Evolutionary conservation across 129 eudicot genomes (phyloP), one percentile per base, ranked within the genome.

Genomic region (Artemisia tridentata): DNA sequence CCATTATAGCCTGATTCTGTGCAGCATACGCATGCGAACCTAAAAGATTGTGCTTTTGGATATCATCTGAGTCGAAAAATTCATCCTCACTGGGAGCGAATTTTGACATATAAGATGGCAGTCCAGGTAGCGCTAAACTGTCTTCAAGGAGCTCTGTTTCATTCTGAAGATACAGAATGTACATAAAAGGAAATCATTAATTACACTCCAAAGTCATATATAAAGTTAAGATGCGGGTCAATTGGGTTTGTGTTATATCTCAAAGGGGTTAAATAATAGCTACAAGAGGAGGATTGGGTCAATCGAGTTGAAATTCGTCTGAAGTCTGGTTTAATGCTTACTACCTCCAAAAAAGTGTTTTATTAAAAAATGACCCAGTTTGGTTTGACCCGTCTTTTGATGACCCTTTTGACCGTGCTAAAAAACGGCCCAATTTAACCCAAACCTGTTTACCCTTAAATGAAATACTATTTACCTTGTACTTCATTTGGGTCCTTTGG

Each of bases 111-210:
- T 83, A 84, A 68, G 95, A 80, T 47, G 84, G 83, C 53, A 86
- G 83, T 80, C 86, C 82, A 58, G 91, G 91, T 61, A 84, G 77
- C 18, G 87, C 89, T 81, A 88, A 79, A 79, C 85, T 88, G 58
- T 92, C 98, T 73, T 88, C 96, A 12, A 92, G 89, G 65, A 92
- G 88, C 83, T 86, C 96, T 23, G 88, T 49, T 76, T 92, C 98
- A 76, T 92, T 79, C 98, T 92, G 84, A 58, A 80, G 69, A 52
- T 19, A 65, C 50, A 71, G 13, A 41, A 56, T 25, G 60, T 11
- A 20, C 18, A n/a, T 20, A 60, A 58, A 48, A 3, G 12, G 62
- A 63, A 49, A 11, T 12, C 38, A 49, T 68, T 74, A 60, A 46
- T 74, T 27, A 60, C 17, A 27, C 59, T 67, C 67, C 31, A 17